These are phyloP conservation scores for Mucor mucedo DNA, from an alignment of 371 early-diverging fungal genomes.

Conservation along the genomic window DNA sequence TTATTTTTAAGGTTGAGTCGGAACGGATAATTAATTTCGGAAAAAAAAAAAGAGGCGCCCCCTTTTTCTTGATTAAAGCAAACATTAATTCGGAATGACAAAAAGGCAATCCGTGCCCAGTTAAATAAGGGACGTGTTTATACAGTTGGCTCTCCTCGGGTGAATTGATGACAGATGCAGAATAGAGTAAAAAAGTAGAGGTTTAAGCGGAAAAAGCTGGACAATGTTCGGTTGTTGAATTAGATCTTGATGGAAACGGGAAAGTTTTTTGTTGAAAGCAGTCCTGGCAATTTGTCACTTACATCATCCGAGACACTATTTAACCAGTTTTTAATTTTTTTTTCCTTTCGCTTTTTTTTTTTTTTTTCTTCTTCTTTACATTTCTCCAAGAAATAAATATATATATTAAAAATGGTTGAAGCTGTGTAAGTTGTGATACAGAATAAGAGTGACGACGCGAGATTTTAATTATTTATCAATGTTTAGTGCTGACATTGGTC, in stretches of 20 bases:
- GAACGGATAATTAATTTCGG: slow-evolving; percentile 12
- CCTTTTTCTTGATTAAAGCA: neutral
- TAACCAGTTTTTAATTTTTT: slow-evolving; percentile 2
- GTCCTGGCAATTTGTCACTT: slow-evolving; percentile 21
- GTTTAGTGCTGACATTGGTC: slow-evolving; percentile 95
- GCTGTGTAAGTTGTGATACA: slow-evolving; percentile 25
- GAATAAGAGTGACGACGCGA: neutral
- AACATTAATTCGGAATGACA: slow-evolving; percentile 7
- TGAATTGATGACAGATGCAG: neutral
- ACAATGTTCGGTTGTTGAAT: neutral
- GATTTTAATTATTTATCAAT: neutral
- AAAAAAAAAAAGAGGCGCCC: slow-evolving; percentile 1
- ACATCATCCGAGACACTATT: slow-evolving; percentile 23
- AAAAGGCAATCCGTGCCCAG: neutral
- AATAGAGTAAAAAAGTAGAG: neutral
- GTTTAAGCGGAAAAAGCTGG: neutral
- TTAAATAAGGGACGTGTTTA: too few species aligned
- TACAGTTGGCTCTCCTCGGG: too few species aligned
- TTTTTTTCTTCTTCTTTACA: slow-evolving; percentile 13
- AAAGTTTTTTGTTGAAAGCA: slow-evolving; percentile 14
- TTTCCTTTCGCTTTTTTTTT: slow-evolving; percentile 3
- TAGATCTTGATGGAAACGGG: neutral
- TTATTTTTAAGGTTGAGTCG: slow-evolving; percentile 13
- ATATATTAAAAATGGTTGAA: slow-evolving; percentile 31
- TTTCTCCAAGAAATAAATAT: slow-evolving; percentile 8